Percentiles rank a stretch among this genome's conserved stretches.
phyloP scores from a whole-genome alignment of 1,284 basidiomycete genomes.

The Papiliotrema fonsecae region DNA sequence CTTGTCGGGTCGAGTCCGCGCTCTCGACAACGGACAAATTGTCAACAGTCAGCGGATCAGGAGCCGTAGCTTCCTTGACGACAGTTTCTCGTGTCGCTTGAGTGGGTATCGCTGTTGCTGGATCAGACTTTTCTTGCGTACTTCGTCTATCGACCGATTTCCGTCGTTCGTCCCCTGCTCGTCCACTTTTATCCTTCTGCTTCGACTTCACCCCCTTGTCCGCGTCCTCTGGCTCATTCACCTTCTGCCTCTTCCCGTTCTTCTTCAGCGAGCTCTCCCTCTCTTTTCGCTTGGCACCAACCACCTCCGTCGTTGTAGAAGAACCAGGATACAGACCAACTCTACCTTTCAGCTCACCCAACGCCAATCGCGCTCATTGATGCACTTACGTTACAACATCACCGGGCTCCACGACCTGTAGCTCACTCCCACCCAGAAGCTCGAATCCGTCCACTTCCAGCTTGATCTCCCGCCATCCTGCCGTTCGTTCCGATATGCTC shows the following conservation, averaged over 20 bases:
- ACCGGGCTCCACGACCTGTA: constrained; percentile 28
- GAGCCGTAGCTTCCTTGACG: too few relatives aligned
- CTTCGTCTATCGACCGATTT: background rate
- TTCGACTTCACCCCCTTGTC: background rate
- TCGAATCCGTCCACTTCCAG: constrained; percentile 48
- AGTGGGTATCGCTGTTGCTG: too few relatives aligned
- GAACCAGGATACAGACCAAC: constrained; percentile 17
- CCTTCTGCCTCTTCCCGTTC: background rate
- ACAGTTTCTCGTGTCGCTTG: too few relatives aligned
- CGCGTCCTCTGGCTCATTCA: background rate
- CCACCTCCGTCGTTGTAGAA: constrained; percentile 5
- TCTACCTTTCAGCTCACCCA: background rate
- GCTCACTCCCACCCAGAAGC: constrained; percentile 31
- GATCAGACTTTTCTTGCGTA: too few relatives aligned
- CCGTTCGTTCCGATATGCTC: constrained; percentile 10
- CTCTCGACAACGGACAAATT: too few relatives aligned
- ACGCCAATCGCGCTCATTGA: background rate
- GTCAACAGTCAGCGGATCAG: too few relatives aligned
- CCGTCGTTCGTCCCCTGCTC: too few relatives aligned
- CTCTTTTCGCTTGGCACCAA: background rate
- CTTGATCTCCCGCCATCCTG: constrained; percentile 17
- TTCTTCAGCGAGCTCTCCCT: too few relatives aligned
- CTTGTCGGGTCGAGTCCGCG: too few relatives aligned
- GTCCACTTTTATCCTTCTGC: too few relatives aligned
- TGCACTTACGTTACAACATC: constrained; percentile 44